Percentiles rank a stretch among this genome's conserved stretches.
These are phyloP conservation scores for Sugiyamaella valdiviana DNA, from an alignment of 805 yeast species.

Conservation along the genomic window DNA sequence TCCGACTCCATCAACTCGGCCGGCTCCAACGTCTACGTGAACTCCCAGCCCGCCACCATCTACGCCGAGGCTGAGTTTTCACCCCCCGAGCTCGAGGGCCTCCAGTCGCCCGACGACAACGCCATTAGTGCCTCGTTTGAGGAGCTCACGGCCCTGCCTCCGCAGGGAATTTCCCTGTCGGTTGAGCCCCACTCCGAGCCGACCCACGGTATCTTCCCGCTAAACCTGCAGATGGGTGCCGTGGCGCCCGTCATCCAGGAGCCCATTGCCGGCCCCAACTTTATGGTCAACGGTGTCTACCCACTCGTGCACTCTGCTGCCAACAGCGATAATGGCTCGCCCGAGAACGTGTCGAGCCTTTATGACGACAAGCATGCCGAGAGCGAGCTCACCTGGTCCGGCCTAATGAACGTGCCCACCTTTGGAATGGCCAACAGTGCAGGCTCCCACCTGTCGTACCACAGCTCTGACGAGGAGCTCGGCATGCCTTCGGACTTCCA, in stretches of 20 bases:
- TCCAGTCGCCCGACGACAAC: conserved; percentile 4
- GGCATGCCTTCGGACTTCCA: not conserved
- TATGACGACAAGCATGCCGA: conserved; percentile 4
- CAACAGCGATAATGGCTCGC: conserved; percentile 15
- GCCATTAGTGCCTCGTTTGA: conserved; percentile 5
- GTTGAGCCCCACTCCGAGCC: not conserved
- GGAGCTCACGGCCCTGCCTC: not conserved
- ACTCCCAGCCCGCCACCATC: not conserved
- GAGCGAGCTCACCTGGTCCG: conserved; percentile 8
- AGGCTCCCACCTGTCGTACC: not conserved
- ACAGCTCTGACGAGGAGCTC: not conserved
- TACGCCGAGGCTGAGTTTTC: conserved; percentile 6
- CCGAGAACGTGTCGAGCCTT: conserved; percentile 3
- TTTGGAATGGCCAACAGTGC: not conserved
- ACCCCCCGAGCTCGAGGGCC: conserved; percentile 11
- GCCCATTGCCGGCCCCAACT: not conserved
- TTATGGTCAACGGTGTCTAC: conserved; percentile 16
- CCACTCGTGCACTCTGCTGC: conserved; percentile 20
- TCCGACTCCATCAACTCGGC: conserved; percentile 10
- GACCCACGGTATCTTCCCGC: not conserved
- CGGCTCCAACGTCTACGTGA: conserved; percentile 1
- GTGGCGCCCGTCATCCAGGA: not conserved
- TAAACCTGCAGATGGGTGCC: not conserved
- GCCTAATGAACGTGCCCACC: not conserved
- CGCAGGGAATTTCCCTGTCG: not conserved